Conservation (phyloP, 805 yeast species). For the Lipomyces starkeyi region DNA sequence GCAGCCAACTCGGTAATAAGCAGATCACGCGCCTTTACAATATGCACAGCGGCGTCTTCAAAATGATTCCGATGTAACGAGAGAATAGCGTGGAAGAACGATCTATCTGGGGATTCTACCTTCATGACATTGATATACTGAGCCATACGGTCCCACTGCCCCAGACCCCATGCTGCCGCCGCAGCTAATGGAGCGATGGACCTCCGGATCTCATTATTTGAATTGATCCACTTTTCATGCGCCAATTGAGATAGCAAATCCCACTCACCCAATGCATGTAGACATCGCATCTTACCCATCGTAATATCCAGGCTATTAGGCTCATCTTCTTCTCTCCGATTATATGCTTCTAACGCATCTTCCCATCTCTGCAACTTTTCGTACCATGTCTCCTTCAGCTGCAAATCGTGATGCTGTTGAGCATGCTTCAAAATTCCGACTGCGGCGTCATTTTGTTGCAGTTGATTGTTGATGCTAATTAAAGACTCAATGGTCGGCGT, state of each 20-base stretch:
- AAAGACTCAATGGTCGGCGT: conserved; percentile 90
- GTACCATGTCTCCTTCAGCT: conserved; percentile 96
- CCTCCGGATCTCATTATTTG: conserved; percentile 74
- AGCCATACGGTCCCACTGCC: conserved; percentile 97
- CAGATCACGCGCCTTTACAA: conserved; percentile 82
- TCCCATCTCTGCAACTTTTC: conserved; percentile 98
- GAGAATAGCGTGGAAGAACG: conserved; percentile 91
- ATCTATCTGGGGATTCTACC: conserved; percentile 88
- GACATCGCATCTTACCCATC: conserved; percentile 97
- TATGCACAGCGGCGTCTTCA: conserved; percentile 77
- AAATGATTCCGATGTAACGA: conserved; percentile 86
- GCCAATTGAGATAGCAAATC: conserved; percentile 87
- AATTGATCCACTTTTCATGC: conserved; percentile 78
- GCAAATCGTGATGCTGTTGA: conserved; percentile 74
- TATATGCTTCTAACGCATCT: conserved; percentile 91
- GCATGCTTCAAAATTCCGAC: conserved; percentile 96
- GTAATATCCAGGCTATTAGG: conserved; percentile 76
- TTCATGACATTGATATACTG: conserved; percentile 89
- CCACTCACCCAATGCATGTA: conserved; percentile 99
- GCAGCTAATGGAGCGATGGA: conserved; percentile 97
- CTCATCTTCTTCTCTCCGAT: conserved; percentile 68
- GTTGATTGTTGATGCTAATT: conserved; percentile 88
- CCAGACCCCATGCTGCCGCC: conserved; percentile 98
- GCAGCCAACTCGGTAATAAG: conserved; percentile 94
- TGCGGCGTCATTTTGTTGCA: conserved; percentile 97